Conservation (phyloP, 176 grass and related monocot genomes). For the Coix lacrymajobi region DNA sequence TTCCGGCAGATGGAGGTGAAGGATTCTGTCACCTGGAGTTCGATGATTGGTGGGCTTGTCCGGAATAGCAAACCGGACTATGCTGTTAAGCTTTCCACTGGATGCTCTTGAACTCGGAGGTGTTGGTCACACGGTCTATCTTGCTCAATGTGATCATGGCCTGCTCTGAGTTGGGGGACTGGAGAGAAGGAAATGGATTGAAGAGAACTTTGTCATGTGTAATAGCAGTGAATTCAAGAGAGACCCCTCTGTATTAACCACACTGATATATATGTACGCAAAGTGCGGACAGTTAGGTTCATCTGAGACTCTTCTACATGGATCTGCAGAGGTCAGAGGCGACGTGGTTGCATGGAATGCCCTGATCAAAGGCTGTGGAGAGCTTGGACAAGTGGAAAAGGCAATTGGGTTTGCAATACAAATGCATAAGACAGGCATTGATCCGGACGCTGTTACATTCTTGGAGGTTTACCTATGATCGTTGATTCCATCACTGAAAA, state of each 20-base stretch:
- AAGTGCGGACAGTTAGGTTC: constrained; percentile 50
- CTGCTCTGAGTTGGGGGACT: constrained; percentile 55
- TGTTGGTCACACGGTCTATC: constrained; percentile 37
- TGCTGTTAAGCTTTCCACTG: constrained; percentile 50
- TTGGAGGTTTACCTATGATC: constrained; percentile 52
- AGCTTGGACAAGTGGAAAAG: constrained; percentile 39
- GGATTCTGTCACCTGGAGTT: constrained; percentile 71
- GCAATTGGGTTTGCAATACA: constrained; percentile 40
- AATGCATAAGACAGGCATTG: constrained; percentile 53
- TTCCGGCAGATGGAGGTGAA: constrained; percentile 49
- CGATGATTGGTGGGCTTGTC: constrained; percentile 56
- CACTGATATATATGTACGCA: constrained; percentile 68
- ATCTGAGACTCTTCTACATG: constrained; percentile 44
- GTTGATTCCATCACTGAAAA: constrained; percentile 50
- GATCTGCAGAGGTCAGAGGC: constrained; percentile 29
- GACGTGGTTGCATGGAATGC: constrained; percentile 76
- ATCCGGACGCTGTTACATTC: constrained; percentile 52
- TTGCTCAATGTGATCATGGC: constrained; percentile 63
- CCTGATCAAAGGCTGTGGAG: constrained; percentile 63
- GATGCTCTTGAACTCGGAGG: constrained; percentile 19
- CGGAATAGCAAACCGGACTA: constrained; percentile 26
- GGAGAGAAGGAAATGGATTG: constrained; percentile 52
- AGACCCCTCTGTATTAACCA: constrained; percentile 48
- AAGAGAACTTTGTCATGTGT: constrained; percentile 39
- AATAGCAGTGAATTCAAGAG: constrained; percentile 25